Conservation (phyloP, 2,329 filamentous ascomycete species). For the Fusarium sp. region DNA sequence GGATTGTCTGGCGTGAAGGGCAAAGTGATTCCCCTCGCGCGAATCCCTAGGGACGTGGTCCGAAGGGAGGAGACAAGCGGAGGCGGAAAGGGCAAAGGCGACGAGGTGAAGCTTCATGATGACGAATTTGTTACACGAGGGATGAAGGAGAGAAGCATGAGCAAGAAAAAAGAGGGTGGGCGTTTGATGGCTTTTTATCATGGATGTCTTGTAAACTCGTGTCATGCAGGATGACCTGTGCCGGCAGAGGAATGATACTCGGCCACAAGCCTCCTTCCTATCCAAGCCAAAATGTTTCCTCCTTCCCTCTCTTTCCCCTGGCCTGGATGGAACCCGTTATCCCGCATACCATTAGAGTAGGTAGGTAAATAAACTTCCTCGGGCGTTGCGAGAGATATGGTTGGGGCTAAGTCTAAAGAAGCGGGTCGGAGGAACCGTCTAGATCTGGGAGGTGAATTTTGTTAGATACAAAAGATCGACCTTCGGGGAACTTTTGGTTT, state of each 20-base stretch:
- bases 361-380: neutral
- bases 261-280: constrained; percentile 30
- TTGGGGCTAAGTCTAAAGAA: neutral
- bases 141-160: neutral
- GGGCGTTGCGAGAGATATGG: neutral
- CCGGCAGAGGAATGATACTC: neutral
- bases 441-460: constrained; percentile 27
- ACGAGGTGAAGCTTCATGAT: constrained; percentile 45
- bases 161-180: neutral
- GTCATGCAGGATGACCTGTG: neutral
- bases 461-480: neutral
- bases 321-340: neutral
- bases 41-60: constrained; percentile 42
- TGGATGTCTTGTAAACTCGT: neutral
- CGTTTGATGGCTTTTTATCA: neutral
- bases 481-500: neutral
- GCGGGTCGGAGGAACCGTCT: constrained; percentile 10
- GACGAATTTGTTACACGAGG: neutral
- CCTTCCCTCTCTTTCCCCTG: neutral
- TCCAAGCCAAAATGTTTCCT: constrained; percentile 13
- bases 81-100: constrained; percentile 37
- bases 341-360: neutral
- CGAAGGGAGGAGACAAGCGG: constrained; percentile 52
- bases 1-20: constrained; percentile 16
- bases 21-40: constrained; percentile 13